Base-by-base conservation (phyloP, 148 eudicot genomes). In the Camellia japonica region DNA sequence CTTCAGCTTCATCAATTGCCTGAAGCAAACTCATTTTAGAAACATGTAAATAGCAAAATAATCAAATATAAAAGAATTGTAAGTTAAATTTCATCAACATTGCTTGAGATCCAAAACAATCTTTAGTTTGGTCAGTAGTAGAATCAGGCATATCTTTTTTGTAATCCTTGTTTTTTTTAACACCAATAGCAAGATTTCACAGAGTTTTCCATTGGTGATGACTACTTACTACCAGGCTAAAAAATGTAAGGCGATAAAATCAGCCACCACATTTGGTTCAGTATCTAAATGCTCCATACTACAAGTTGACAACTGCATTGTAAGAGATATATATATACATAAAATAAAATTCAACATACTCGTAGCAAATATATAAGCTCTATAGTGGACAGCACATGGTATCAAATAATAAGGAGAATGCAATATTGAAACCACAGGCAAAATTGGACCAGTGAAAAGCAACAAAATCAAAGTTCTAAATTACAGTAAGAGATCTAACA, bases 1-100 rank as follows among this genome's bases (percentile, higher is more conserved):
- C 92, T 86, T 92, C 99, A 16, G 98, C 99, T 88, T 96, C 99
- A 76, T 96, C 99, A 81, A 96, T 96, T 68, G 99, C 99, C 98
- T 96, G 89, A 64, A 77, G 47, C 8, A 81, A 56, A 51, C 43
- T 15, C 12, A 43, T 55, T 80, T 64, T 12, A 69, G 46, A 68
- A 71, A 55, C 63, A 52, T 38, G 14, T 6, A 30, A 54, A 46
- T 10, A 47, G 6, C 56, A 78, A 38, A 55, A 74, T 2, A 80
- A 18, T 41, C 41, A 20, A n/a, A 54, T 69, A 16, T 64, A 61
- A 43, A 47, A 61, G 54, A 6, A 47, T 6, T 6, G 47, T n/a
- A 66, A 38, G 67, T 30, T 30, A 30, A 30, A 30, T 30, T 30
- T 30, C 38, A 30, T 30, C 38, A 30, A 30, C 38, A 30, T 30